phyloP scores from a whole-genome alignment of 371 early-diverging fungal genomes.

The Lichtheimia ramosa region DNA sequence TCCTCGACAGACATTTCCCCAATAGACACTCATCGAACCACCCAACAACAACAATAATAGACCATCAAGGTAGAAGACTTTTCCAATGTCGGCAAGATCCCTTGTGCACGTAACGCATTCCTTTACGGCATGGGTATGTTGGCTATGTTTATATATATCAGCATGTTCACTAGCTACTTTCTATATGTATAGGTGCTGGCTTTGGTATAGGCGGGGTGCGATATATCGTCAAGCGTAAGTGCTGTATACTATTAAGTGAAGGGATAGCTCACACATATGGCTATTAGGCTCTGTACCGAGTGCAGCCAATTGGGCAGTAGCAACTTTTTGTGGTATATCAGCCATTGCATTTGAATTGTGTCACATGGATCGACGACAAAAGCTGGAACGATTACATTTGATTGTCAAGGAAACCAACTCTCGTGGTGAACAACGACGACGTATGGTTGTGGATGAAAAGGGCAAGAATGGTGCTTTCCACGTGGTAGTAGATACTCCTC shows the following conservation, averaged over 20 bases:
- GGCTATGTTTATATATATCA: too few relatives aligned
- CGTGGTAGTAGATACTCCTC: constrained; percentile 36
- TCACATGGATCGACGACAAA: constrained; percentile 41
- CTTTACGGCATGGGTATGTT: constrained; percentile 47
- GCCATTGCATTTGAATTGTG: constrained; percentile 43
- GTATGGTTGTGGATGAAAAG: constrained; percentile 25
- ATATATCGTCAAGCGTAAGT: constrained; percentile 34
- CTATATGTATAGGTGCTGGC: constrained; percentile 27
- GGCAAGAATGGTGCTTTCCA: constrained; percentile 40
- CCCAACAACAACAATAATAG: constrained; percentile 12
- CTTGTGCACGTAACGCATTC: constrained; percentile 49
- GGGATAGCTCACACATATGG: neutral
- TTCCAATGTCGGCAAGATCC: constrained; percentile 44
- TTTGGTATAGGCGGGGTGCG: constrained; percentile 42
- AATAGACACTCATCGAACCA: too few relatives aligned
- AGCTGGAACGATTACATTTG: constrained; percentile 34
- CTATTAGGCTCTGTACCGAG: constrained; percentile 25
- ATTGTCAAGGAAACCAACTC: constrained; percentile 48
- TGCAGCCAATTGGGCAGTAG: constrained; percentile 53
- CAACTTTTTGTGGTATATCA: constrained; percentile 44
- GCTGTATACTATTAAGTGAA: neutral
- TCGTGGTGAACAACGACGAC: constrained; percentile 16
- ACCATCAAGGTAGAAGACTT: constrained; percentile 50
- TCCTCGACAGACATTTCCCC: too few relatives aligned
- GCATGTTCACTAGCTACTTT: neutral